These are phyloP conservation scores for Ascoidea tarda DNA, from an alignment of 805 yeast species.

Conservation along the genomic window DNA sequence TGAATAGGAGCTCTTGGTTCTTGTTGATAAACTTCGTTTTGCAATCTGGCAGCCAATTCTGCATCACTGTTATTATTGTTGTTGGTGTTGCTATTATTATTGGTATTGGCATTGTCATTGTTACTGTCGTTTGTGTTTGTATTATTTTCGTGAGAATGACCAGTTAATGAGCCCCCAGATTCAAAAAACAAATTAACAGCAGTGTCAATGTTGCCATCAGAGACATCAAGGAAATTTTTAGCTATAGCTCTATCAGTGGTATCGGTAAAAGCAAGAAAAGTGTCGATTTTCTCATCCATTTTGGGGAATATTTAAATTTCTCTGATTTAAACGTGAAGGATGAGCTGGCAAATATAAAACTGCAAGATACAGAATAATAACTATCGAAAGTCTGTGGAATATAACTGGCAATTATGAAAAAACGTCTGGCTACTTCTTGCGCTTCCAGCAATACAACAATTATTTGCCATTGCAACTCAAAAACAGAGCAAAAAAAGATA, in stretches of 20 bases:
- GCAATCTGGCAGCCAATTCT: conserved; percentile 41
- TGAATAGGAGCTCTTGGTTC: conserved; percentile 65
- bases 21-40: conserved; percentile 41
- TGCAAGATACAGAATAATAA: too few relatives aligned
- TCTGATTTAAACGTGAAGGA: too few relatives aligned
- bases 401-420: too few relatives aligned
- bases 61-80: background rate
- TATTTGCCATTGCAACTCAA: too few relatives aligned
- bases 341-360: too few relatives aligned
- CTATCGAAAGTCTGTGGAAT: too few relatives aligned
- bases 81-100: conserved; percentile 1
- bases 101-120: background rate
- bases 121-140: conserved; percentile 2
- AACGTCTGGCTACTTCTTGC: too few relatives aligned
- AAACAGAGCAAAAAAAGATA: too few relatives aligned
- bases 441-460: too few relatives aligned
- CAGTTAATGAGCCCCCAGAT: conserved; percentile 23
- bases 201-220: conserved; percentile 63
- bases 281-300: conserved; percentile 38
- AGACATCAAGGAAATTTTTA: conserved; percentile 60
- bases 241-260: conserved; percentile 57
- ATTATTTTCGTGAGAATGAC: conserved; percentile 2
- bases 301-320: too few relatives aligned
- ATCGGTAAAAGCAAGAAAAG: conserved; percentile 77
- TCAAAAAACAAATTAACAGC: conserved; percentile 83